Conservation (phyloP, 352 stramenopile species). For the Chloridella minuta region DNA sequence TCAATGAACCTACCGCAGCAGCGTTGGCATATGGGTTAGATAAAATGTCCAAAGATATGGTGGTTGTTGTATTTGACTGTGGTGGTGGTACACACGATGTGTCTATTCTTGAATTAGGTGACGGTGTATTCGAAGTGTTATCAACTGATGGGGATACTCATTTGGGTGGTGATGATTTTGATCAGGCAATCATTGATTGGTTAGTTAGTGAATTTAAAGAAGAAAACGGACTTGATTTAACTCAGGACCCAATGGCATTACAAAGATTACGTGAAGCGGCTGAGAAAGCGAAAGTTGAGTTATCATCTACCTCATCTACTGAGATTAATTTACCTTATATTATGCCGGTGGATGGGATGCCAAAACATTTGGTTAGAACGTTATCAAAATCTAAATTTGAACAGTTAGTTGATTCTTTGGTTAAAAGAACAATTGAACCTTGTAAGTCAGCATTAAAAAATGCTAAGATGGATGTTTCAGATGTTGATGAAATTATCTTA, state of each 20-base stretch:
- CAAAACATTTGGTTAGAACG: slow-evolving; percentile 31
- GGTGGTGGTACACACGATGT: slow-evolving; percentile 47
- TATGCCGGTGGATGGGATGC: slow-evolving; percentile 21
- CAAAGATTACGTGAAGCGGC: background rate
- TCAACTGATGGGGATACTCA: slow-evolving; percentile 31
- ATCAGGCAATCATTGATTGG: background rate
- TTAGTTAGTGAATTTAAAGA: background rate
- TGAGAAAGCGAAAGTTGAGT: background rate
- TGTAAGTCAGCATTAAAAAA: slow-evolving; percentile 19
- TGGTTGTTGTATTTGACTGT: slow-evolving; percentile 47
- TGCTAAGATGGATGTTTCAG: slow-evolving; percentile 19
- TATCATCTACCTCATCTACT: background rate
- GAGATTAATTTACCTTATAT: slow-evolving; percentile 25
- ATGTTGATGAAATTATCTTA: slow-evolving; percentile 33
- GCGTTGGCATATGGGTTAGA: background rate
- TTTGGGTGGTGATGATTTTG: slow-evolving; percentile 33
- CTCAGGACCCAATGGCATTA: background rate
- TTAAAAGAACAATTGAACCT: slow-evolving; percentile 30
- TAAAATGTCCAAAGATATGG: slow-evolving; percentile 16
- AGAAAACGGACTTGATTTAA: background rate
- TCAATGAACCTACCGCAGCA: slow-evolving; percentile 30
- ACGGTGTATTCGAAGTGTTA: slow-evolving; percentile 29
- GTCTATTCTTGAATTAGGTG: slow-evolving; percentile 27
- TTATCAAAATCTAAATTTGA: slow-evolving; percentile 82
- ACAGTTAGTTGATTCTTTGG: slow-evolving; percentile 58